These are phyloP conservation scores for Chenopodium suecicum DNA, from an alignment of 148 eudicot species.

Conservation along the genomic window DNA sequence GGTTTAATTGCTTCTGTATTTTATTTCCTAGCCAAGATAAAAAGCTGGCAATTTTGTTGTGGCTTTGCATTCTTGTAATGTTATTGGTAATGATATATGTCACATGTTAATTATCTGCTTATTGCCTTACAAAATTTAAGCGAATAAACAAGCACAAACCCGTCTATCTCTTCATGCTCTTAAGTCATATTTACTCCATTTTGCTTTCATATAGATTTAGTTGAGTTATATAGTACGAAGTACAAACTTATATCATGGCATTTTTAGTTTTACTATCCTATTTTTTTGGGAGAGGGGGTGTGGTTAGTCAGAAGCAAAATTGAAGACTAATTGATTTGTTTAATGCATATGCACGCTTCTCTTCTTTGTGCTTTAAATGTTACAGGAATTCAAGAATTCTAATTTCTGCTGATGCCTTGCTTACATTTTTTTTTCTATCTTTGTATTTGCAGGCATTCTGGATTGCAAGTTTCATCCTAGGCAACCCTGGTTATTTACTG, in stretches of 20 bases:
- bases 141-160: neutral
- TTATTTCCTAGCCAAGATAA: neutral
- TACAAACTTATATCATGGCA: neutral
- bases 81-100: neutral
- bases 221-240: neutral
- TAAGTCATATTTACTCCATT: too few relatives aligned
- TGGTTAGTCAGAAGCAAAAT: neutral
- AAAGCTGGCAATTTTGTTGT: neutral
- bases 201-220: neutral
- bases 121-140: neutral
- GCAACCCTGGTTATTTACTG: conserved; percentile 79
- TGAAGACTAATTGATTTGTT: neutral
- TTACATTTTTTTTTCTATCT: neutral
- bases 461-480: conserved; percentile 71
- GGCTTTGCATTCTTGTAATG: neutral
- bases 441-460: conserved; percentile 45
- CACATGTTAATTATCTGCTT: neutral
- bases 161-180: too few relatives aligned
- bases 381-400: neutral
- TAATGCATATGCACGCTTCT: neutral
- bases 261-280: neutral
- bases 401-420: neutral
- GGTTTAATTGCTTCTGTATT: neutral
- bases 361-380: neutral
- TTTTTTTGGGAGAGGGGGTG: neutral